Conservation (phyloP, 2,329 filamentous ascomycete genomes). For the Calonectria fujianensis region DNA sequence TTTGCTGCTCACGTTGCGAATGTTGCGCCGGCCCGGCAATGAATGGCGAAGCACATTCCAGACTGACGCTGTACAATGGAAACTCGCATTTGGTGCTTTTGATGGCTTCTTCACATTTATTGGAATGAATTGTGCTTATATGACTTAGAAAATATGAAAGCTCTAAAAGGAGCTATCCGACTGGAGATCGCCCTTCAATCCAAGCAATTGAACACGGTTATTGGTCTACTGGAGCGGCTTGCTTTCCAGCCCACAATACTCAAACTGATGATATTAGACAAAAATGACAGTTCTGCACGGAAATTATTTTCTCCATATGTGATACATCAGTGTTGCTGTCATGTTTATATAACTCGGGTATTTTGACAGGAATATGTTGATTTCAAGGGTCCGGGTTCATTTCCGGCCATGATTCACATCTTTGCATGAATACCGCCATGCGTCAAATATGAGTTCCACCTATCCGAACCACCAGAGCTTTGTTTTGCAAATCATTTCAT, state of each 20-base stretch:
- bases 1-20: background rate
- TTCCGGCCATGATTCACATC: background rate
- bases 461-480: background rate
- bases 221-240: background rate
- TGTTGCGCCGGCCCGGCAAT: background rate
- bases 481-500: background rate
- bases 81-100: background rate
- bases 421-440: background rate
- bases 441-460: background rate
- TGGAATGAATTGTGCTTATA: background rate
- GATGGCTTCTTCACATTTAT: background rate
- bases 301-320: constrained; percentile 1
- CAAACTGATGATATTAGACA: background rate
- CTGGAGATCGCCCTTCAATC: background rate
- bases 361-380: background rate
- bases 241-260: background rate
- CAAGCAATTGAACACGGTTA: background rate
- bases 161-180: background rate
- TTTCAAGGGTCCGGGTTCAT: background rate
- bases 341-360: constrained; percentile 5
- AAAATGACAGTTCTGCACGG: background rate
- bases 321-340: background rate
- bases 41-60: background rate
- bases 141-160: background rate
- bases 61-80: background rate